These are phyloP conservation scores for Microdochium nivale DNA, from an alignment of 2,329 filamentous ascomycete genomes.

Conservation along the genomic window DNA sequence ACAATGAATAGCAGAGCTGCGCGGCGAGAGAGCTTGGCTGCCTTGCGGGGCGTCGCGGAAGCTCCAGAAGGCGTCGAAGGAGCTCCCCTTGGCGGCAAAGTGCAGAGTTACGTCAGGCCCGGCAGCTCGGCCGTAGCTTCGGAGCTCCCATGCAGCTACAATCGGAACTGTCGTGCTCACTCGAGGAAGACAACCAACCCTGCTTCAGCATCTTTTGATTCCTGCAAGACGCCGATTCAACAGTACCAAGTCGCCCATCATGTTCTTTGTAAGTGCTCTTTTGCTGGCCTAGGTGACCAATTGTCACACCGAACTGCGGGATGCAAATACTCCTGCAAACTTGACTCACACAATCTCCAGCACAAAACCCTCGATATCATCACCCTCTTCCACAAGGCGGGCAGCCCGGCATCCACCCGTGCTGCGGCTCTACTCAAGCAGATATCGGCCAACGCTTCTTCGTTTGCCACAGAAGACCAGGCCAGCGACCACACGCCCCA, in stretches of 20 bases:
- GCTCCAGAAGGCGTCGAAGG: neutral
- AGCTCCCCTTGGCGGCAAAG: neutral
- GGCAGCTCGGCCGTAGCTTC: neutral
- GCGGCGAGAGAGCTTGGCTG: neutral
- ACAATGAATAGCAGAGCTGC: neutral
- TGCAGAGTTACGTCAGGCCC: neutral
- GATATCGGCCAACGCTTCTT: constrained; percentile 59
- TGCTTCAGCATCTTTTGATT: neutral
- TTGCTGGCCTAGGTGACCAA: neutral
- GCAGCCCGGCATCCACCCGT: constrained; percentile 61
- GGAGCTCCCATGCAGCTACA: neutral
- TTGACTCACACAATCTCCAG: constrained; percentile 29
- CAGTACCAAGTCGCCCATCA: constrained; percentile 14
- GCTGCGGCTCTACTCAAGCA: constrained; percentile 74
- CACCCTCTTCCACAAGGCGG: constrained; percentile 90
- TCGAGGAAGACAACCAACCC: neutral
- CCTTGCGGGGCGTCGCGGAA: neutral
- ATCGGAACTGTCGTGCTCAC: neutral
- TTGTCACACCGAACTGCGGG: neutral
- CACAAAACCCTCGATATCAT: constrained; percentile 80
- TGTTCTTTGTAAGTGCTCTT: constrained; percentile 36
- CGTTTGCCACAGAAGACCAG: constrained; percentile 65
- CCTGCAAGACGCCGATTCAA: neutral
- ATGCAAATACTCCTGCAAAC: too few relatives aligned
- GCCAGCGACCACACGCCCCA: constrained; percentile 58